Base-by-base conservation (phyloP, 1,284 basidiomycete genomes). In the Blastosporella zonata region DNA sequence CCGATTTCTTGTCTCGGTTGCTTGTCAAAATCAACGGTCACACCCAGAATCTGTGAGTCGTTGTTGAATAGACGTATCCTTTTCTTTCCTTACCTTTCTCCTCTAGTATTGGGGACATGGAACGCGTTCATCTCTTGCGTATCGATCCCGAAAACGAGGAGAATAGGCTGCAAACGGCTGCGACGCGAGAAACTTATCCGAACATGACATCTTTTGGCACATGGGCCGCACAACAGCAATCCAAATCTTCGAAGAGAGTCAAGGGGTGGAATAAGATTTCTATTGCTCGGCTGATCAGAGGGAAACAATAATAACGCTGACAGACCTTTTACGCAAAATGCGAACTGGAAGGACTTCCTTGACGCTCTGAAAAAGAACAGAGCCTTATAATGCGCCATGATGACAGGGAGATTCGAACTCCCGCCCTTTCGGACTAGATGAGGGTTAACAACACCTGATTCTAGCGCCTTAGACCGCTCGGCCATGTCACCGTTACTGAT, bases 391-490 rank as follows among this genome's bases (percentile, higher is more conserved):
- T n/a, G n/a, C n/a, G n/a, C n/a, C n/a, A 36, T 40, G 45, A 47
- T 31, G 41, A 43, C 41, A 43, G 41, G 41, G 41, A 43, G 41
- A 43, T 43, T 43, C 41, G 41, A 43, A 43, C 41, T 43, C 41
- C 41, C 41, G 41, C 41, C 41, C 41, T 31, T 31, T 31, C 29
- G 29, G 29, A 31, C 29, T 13, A 31, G 29, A 31, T 31, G n/a
- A n/a, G n/a, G n/a, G n/a, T n/a, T n/a, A n/a, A n/a, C n/a, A n/a
- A n/a, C n/a, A 40, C 67, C 66, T 68, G 67, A 68, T 68, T 68
- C 67, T 68, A 61, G 67, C 67, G 66, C 67, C 67, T 69, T 69
- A 67, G 67, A 68, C 67, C 67, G 64, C 67, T 68, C 67, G 67
- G 67, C 67, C 67, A 69, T 67, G 46, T 51, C 50, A n/a, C n/a